Evolutionary conservation across 257 asterid species (phyloP).

Genomic region (Capsicum pubescens): DNA sequence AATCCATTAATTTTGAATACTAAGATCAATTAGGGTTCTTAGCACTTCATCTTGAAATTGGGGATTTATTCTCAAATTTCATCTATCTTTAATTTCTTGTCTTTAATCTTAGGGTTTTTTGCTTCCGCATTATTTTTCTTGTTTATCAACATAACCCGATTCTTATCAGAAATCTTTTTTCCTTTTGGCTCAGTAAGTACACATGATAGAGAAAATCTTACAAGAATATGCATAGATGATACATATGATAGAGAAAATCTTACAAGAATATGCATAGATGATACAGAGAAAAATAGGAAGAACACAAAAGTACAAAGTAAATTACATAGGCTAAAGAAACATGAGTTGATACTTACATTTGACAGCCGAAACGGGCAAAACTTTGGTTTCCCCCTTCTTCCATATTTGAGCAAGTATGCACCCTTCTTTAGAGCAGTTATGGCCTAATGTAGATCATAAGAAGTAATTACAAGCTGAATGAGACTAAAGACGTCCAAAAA

Average conservation of each 20-base stretch:
- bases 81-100: too few species aligned
- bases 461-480: slow-evolving; percentile 37
- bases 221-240: neutral
- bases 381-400: slow-evolving; percentile 94
- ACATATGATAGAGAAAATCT: neutral
- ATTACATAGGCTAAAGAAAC: slow-evolving; percentile 24
- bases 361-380: slow-evolving; percentile 91
- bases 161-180: too few species aligned
- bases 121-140: too few species aligned
- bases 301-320: slow-evolving; percentile 27
- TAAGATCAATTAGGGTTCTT: too few species aligned
- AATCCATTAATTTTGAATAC: too few species aligned
- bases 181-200: neutral
- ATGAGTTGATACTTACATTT: slow-evolving; percentile 59
- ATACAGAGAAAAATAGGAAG: slow-evolving; percentile 27
- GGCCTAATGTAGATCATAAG: slow-evolving; percentile 61
- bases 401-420: slow-evolving; percentile 81
- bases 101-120: too few species aligned
- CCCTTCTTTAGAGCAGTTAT: slow-evolving; percentile 90
- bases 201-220: slow-evolving; percentile 17
- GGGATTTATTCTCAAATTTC: too few species aligned
- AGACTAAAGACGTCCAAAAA: slow-evolving; percentile 28
- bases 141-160: too few species aligned
- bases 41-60: too few species aligned
- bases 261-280: neutral